phyloP scores from a whole-genome alignment of 2,329 filamentous ascomycete species.

The Dothidotthia symphoricarpi region DNA sequence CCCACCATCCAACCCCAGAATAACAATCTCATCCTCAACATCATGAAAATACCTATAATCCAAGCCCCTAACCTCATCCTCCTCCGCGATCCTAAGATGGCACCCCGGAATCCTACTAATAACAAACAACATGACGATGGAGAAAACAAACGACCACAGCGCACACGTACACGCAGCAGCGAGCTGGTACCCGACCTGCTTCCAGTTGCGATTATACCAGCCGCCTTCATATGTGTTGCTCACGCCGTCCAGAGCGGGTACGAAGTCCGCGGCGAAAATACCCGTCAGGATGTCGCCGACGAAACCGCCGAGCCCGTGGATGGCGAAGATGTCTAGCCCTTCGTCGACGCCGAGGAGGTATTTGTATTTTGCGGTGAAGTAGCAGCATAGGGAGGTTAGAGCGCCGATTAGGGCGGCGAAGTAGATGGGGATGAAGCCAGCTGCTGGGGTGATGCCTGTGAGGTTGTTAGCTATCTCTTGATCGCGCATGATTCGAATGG shows the following conservation, averaged over 20 bases:
- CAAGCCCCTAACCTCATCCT: conserved; percentile 55
- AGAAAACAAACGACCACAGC: conserved; percentile 55
- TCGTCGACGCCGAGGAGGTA: conserved; percentile 57
- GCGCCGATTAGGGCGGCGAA: conserved; percentile 54
- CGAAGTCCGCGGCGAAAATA: conserved; percentile 53
- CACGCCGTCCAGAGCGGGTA: conserved; percentile 55
- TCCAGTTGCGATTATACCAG: conserved; percentile 54
- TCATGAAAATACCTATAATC: conserved; percentile 53
- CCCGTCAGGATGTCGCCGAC: conserved; percentile 59
- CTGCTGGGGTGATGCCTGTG: conserved; percentile 57
- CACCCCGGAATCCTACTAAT: conserved; percentile 60
- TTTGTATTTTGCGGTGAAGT: conserved; percentile 49
- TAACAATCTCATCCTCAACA: conserved; percentile 22
- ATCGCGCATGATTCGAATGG: too few species aligned
- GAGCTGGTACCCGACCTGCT: conserved; percentile 58
- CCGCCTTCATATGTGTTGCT: conserved; percentile 50
- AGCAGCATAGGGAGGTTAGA: conserved; percentile 51
- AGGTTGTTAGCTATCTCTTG: too few species aligned
- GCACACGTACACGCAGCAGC: conserved; percentile 58
- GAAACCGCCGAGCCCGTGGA: conserved; percentile 60
- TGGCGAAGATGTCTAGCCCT: conserved; percentile 59
- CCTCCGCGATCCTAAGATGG: conserved; percentile 55
- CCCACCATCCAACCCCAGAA: conserved; percentile 24
- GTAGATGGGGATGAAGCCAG: conserved; percentile 56
- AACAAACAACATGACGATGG: conserved; percentile 54